Percentiles rank a stretch among this genome's conserved stretches.
Conservation (phyloP, 805 yeast species). For the Hanseniaspora lachancei region DNA sequence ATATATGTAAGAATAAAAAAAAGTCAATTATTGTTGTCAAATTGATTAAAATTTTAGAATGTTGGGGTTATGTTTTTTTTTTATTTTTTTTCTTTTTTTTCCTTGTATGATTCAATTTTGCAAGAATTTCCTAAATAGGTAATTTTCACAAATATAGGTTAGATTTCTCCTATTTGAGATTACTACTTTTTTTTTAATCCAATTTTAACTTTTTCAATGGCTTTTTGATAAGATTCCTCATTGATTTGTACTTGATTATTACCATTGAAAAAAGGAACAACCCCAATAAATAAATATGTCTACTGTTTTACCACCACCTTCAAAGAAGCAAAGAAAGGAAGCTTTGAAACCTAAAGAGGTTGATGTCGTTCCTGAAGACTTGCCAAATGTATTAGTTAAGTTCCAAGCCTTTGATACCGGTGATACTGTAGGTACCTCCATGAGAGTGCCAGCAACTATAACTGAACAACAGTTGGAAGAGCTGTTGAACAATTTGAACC, state of each 20-base stretch:
- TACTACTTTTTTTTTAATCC: too few species aligned
- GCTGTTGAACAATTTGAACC: slow-evolving; percentile 64
- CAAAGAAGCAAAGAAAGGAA: slow-evolving; percentile 71
- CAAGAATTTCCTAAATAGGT: not conserved
- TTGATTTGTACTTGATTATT: not conserved
- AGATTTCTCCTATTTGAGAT: not conserved
- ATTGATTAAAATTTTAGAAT: not conserved
- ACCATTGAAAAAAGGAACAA: not conserved
- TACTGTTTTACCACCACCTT: slow-evolving; percentile 83
- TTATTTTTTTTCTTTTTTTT: not conserved
- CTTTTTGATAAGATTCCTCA: not conserved
- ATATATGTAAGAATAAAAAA: not conserved
- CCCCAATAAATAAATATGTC: slow-evolving; percentile 39
- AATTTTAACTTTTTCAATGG: too few species aligned
- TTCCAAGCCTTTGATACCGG: slow-evolving; percentile 93
- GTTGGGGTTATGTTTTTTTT: not conserved
- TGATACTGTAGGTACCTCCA: slow-evolving; percentile 65
- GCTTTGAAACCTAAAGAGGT: slow-evolving; percentile 75
- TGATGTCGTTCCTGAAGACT: slow-evolving; percentile 55
- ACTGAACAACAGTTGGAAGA: slow-evolving; percentile 79
- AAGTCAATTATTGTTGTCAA: not conserved
- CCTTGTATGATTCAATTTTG: not conserved
- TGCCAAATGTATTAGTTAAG: slow-evolving; percentile 76
- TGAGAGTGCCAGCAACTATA: slow-evolving; percentile 84
- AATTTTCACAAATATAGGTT: not conserved